These are phyloP conservation scores for Marasmius tenuissimus DNA, from an alignment of 1,284 basidiomycete genomes.

Conservation along the genomic window DNA sequence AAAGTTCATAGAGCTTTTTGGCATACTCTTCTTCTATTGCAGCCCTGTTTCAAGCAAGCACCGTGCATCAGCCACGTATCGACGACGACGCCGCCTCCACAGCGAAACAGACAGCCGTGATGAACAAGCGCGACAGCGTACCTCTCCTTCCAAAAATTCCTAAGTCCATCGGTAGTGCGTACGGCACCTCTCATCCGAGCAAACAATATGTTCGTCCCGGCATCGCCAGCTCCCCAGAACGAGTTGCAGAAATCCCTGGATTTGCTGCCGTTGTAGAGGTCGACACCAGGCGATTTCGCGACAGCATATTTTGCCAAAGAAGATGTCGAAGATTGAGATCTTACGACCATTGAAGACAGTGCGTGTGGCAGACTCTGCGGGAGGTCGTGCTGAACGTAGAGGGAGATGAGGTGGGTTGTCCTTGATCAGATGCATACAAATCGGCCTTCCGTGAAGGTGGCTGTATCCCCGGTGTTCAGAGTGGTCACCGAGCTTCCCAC, in stretches of 20 bases:
- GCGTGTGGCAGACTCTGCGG: background rate
- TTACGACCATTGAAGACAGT: constrained; percentile 4
- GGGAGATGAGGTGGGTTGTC: background rate
- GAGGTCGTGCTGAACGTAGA: background rate
- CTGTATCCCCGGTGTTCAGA: background rate
- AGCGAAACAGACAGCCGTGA: background rate
- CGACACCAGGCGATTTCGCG: constrained; percentile 9
- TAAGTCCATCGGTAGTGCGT: constrained; percentile 68
- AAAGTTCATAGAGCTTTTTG: constrained; percentile 62
- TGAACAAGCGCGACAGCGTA: constrained; percentile 27
- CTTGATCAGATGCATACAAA: background rate
- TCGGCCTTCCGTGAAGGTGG: background rate
- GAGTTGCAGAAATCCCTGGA: constrained; percentile 73
- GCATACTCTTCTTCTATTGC: constrained; percentile 79
- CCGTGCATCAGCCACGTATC: background rate
- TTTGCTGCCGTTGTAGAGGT: constrained; percentile 24
- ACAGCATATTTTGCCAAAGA: constrained; percentile 11
- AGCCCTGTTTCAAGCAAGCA: constrained; percentile 34
- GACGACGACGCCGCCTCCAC: background rate
- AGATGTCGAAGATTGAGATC: constrained; percentile 8
- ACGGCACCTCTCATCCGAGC: constrained; percentile 63
- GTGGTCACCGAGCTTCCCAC: background rate
- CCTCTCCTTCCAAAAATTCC: constrained; percentile 76
- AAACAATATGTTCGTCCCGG: constrained; percentile 71
- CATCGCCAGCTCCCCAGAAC: constrained; percentile 73